Percentiles rank a stretch among this genome's conserved stretches.
These are phyloP conservation scores for Ustilago xerochloae DNA, from an alignment of 1,284 basidiomycete species.

Conservation along the genomic window DNA sequence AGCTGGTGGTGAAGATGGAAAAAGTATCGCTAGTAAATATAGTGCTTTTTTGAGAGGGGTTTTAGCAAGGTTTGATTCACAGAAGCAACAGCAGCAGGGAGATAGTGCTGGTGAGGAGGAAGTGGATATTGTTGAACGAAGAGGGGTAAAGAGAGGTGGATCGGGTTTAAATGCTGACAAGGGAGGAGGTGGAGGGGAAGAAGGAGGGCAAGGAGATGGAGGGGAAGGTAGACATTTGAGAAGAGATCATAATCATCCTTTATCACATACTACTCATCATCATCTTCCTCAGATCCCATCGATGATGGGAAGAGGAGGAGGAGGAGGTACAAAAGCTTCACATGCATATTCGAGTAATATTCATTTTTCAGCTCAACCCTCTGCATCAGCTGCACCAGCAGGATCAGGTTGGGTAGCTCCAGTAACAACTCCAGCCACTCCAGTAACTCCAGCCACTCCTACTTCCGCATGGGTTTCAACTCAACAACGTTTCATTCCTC, in stretches of 20 bases:
- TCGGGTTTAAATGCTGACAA: too few species aligned
- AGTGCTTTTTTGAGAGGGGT: conserved; percentile 27
- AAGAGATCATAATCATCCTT: conserved; percentile 10
- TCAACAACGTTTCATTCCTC: background rate
- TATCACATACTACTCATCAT: background rate
- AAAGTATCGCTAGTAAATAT: conserved; percentile 26
- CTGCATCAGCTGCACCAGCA: background rate
- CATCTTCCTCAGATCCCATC: too few species aligned
- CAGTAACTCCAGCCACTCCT: background rate
- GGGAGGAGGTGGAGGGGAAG: background rate
- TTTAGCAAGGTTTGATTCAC: conserved; percentile 9
- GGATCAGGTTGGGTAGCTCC: background rate
- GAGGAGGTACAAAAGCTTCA: conserved; percentile 22
- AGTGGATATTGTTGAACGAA: background rate
- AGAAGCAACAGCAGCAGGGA: background rate
- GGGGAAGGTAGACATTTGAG: conserved; percentile 1
- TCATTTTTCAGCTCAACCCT: conserved; percentile 11
- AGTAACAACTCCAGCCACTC: background rate
- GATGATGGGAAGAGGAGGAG: background rate
- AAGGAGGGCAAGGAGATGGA: background rate
- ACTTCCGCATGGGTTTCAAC: background rate
- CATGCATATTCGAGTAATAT: conserved; percentile 21
- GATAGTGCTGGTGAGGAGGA: background rate
- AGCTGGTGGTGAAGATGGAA: background rate
- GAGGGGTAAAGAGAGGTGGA: background rate